These are phyloP conservation scores for Plasmodium vinckei DNA, from an alignment of 169 alveolate genomes.

Conservation along the genomic window DNA sequence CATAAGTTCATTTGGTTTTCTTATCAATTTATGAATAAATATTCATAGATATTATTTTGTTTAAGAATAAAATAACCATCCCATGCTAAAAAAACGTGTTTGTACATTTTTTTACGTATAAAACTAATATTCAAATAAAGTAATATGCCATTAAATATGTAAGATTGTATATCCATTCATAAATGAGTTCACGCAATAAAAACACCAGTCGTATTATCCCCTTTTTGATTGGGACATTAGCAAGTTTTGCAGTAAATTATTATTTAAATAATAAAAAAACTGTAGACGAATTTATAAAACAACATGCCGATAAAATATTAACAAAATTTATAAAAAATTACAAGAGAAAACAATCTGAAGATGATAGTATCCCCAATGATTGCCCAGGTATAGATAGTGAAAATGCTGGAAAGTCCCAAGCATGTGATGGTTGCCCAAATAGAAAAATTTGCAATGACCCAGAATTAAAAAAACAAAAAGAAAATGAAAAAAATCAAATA, in stretches of 20 bases:
- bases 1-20: neutral
- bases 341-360: neutral
- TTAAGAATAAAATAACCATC: too few species aligned
- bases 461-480: conserved; percentile 84
- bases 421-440: conserved; percentile 99
- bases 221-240: conserved; percentile 48
- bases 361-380: conserved; percentile 77
- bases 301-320: neutral
- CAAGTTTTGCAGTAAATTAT: conserved; percentile 30
- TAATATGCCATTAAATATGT: neutral
- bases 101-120: too few species aligned
- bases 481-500: conserved; percentile 71
- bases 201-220: neutral
- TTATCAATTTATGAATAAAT: too few species aligned
- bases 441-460: conserved; percentile 94
- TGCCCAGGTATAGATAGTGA: conserved; percentile 85
- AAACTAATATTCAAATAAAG: too few species aligned
- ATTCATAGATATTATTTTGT: too few species aligned
- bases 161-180: neutral
- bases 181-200: neutral
- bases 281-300: conserved; percentile 2
- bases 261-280: conserved; percentile 4
- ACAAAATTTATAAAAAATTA: neutral
- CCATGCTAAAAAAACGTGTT: too few species aligned
- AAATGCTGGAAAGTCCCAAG: conserved; percentile 92